These are phyloP conservation scores for Aspergillus sp. DNA, from an alignment of 2,329 filamentous ascomycete genomes.

Conservation along the genomic window DNA sequence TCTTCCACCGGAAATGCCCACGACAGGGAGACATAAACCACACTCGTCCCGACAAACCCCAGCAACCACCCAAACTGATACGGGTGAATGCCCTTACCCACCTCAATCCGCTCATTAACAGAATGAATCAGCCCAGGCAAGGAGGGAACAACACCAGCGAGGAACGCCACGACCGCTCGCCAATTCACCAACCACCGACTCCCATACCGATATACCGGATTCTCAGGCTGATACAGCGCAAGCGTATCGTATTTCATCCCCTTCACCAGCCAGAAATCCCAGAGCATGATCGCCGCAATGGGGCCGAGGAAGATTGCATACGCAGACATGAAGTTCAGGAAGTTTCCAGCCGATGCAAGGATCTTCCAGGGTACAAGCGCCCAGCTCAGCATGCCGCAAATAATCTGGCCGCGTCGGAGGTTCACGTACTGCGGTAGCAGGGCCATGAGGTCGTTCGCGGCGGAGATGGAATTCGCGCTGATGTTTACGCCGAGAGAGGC, in stretches of 20 bases:
- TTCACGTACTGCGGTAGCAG: slow-evolving; percentile 57
- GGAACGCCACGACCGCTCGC: slow-evolving; percentile 58
- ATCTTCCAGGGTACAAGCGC: slow-evolving; percentile 67
- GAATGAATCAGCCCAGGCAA: slow-evolving; percentile 55
- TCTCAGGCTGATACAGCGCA: slow-evolving; percentile 51
- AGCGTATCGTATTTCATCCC: slow-evolving; percentile 49
- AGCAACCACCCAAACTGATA: slow-evolving; percentile 68
- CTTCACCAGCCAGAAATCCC: slow-evolving; percentile 62
- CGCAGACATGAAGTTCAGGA: slow-evolving; percentile 66
- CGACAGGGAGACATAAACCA: slow-evolving; percentile 57
- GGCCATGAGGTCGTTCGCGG: slow-evolving; percentile 57
- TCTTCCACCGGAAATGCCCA: slow-evolving; percentile 51
- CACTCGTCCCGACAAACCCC: slow-evolving; percentile 57
- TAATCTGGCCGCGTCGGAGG: slow-evolving; percentile 56
- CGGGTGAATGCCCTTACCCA: slow-evolving; percentile 53
- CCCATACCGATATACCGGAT: slow-evolving; percentile 52
- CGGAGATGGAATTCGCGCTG: slow-evolving; percentile 51
- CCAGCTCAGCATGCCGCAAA: slow-evolving; percentile 59
- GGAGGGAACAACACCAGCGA: slow-evolving; percentile 57
- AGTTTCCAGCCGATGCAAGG: slow-evolving; percentile 56
- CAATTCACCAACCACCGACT: slow-evolving; percentile 55
- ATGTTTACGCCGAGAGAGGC: slow-evolving; percentile 59
- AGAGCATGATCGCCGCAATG: slow-evolving; percentile 60
- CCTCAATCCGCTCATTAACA: slow-evolving; percentile 38
- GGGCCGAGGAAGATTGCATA: slow-evolving; percentile 66